Percentiles rank a stretch among this genome's conserved stretches.
Conservation (phyloP, 805 yeast genomes). For the Nakazawaea populi region DNA sequence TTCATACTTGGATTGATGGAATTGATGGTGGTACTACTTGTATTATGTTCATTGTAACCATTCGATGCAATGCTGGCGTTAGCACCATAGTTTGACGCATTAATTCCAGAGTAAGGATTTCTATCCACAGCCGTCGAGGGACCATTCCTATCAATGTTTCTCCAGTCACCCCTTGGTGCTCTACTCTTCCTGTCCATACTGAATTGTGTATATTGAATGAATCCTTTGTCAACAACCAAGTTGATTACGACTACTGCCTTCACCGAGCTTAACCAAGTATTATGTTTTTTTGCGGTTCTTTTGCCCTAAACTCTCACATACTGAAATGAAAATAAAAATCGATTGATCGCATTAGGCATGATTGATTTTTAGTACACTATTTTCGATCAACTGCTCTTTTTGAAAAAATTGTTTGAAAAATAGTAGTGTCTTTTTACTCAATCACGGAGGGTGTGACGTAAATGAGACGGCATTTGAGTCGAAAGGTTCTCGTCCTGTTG, state of each 20-base stretch:
- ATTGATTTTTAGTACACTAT: too few relatives aligned
- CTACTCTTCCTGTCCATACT: conserved; percentile 11
- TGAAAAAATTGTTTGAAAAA: too few relatives aligned
- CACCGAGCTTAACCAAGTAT: background rate
- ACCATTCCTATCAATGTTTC: background rate
- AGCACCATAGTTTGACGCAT: background rate
- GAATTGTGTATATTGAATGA: background rate
- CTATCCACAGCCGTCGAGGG: background rate
- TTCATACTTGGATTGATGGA: background rate
- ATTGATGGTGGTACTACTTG: background rate
- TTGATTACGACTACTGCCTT: background rate
- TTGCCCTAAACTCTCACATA: too few relatives aligned
- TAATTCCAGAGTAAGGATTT: conserved; percentile 9
- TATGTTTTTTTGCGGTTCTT: too few relatives aligned
- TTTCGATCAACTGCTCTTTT: too few relatives aligned
- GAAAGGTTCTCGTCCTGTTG: too few relatives aligned
- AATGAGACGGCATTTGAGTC: too few relatives aligned
- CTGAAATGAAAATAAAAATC: too few relatives aligned
- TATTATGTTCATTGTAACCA: background rate
- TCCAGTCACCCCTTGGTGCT: conserved; percentile 13
- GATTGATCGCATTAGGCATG: too few relatives aligned
- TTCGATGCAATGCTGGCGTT: background rate
- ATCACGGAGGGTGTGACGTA: too few relatives aligned
- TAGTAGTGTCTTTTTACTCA: too few relatives aligned
- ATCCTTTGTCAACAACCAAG: background rate